Evolutionary conservation across 176 grass and related monocot species (phyloP).

Genomic region (Aegilops tauschii): DNA sequence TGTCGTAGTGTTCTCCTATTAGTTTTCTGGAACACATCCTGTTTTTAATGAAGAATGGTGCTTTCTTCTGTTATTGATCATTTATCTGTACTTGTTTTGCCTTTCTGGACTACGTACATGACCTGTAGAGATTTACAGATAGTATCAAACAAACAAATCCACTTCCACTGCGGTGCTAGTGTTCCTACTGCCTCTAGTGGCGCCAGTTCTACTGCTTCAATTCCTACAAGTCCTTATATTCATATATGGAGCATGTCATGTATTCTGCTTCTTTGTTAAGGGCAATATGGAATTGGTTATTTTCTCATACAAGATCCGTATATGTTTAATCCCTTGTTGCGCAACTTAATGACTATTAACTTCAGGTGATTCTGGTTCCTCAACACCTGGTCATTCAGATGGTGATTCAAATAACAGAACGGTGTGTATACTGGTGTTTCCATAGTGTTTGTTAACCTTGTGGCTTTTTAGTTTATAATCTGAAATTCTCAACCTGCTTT

Average conservation of each 20-base stretch:
- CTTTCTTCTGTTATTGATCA: background rate
- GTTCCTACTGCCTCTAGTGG: background rate
- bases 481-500: conserved; percentile 26
- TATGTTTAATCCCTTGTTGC: conserved; percentile 12
- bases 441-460: conserved; percentile 7
- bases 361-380: conserved; percentile 58
- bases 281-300: background rate
- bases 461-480: conserved; percentile 25
- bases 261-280: conserved; percentile 8
- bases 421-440: conserved; percentile 26
- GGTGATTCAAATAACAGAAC: conserved; percentile 57
- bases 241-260: background rate
- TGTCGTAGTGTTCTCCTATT: background rate
- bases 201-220: background rate
- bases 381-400: conserved; percentile 45
- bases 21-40: background rate
- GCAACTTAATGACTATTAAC: conserved; percentile 20
- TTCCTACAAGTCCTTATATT: conserved; percentile 8
- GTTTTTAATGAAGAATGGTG: background rate
- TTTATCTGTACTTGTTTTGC: background rate
- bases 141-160: background rate
- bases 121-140: background rate
- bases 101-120: background rate
- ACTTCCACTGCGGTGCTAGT: background rate
- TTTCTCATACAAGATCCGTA: background rate